Percentiles rank a stretch among this genome's conserved stretches.
Conservation (phyloP, 179 eudicot species). For the Spergularia azorica region DNA sequence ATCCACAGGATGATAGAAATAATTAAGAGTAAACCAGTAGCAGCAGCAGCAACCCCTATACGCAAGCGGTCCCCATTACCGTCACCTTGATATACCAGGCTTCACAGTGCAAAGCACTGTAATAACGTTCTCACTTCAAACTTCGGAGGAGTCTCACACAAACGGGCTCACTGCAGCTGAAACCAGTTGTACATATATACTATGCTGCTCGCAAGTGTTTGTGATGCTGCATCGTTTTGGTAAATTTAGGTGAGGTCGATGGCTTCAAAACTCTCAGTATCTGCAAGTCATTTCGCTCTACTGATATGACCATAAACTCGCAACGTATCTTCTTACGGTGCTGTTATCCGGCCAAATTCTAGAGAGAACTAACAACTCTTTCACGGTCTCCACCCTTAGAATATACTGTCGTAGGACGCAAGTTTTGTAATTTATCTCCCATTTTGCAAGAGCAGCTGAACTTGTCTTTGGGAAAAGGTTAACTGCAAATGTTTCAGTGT, state of each 20-base stretch:
- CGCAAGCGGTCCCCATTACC: constrained; percentile 20
- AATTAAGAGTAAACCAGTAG: constrained; percentile 32
- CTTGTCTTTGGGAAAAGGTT: neutral
- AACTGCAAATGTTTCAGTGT: no score
- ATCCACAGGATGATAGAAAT: constrained; percentile 48
- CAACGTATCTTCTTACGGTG: no score
- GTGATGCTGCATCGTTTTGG: neutral
- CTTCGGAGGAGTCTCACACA: neutral
- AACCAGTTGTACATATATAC: neutral
- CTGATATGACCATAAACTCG: no score
- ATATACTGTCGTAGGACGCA: no score
- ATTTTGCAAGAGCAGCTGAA: neutral
- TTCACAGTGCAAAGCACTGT: constrained; percentile 7
- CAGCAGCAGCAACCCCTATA: constrained; percentile 17
- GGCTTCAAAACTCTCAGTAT: no score
- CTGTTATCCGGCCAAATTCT: no score
- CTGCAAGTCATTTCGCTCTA: no score
- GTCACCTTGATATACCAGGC: neutral
- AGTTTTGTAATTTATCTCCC: no score
- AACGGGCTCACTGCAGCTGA: neutral
- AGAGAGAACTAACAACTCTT: no score
- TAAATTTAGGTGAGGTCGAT: no score
- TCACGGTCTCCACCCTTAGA: no score
- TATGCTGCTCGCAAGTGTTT: neutral
- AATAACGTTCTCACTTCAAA: no score